Evolutionary conservation across 768 basidiomycete genomes (phyloP), one percentile per base, ranked within the genome.

Genomic region (Dictyophora rubrovolvata): DNA sequence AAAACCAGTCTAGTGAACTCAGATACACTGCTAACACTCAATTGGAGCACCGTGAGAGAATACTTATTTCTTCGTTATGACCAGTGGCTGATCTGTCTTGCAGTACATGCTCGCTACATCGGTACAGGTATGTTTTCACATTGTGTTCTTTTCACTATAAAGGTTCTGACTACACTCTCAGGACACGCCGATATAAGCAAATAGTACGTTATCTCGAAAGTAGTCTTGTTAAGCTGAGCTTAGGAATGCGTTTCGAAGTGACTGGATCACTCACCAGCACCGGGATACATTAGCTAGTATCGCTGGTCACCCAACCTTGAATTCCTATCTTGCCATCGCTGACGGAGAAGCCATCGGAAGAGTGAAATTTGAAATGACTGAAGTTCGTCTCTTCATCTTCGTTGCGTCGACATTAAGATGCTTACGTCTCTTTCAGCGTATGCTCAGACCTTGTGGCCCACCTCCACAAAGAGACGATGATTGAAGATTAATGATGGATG

Each of bases 221-320:
- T 47, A 37, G 46, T 22, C 46, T 10, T 34, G 14, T 49, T 6
- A 33, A 17, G 46, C 33, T n/a, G 23, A 20, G 48, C 34, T 54
- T 48, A 17, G 46, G 33, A 62, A 50, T 35, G 34, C 47, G 64
- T 60, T 55, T 5, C 17, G 1, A 67, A 98, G 95, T 72, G 95
- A 98, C 69, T 98, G 95, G 95, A 72, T 95, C 50, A 96, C 93
- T 7, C 92, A 97, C 72, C 95, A 97, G 68, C 94, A 97, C 73
- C 85, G 95, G 47, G 95, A 98, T 70, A 94, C 93, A n/a, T 75
- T 91, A 61, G 76, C 94, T 21, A 88, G 94, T 9, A 93, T 98
- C 62, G 84, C 93, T 49, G 93, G 95, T 1, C 96, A 99, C 70
- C 81, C 92, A 3, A 79, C 89, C 0, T 73, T 99, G 58, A 75